These are phyloP conservation scores for Cicer judaicum DNA, from an alignment of 306 rosid species.

Conservation along the genomic window DNA sequence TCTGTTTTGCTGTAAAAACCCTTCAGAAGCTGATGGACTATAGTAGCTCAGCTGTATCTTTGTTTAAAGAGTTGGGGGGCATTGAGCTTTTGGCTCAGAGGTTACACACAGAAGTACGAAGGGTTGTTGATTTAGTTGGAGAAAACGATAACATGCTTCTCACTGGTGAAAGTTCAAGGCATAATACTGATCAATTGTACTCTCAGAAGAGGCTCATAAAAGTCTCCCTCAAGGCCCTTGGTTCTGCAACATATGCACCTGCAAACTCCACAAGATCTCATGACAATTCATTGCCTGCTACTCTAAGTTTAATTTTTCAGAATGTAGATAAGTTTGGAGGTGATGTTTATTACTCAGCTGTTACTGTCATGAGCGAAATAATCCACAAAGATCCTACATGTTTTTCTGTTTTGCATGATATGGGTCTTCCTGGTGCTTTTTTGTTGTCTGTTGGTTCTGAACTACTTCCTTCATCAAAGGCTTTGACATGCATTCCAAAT, in stretches of 20 bases:
- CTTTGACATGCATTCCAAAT: slow-evolving; percentile 89
- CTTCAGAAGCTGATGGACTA: slow-evolving; percentile 99
- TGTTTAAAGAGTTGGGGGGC: slow-evolving; percentile 96
- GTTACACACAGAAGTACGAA: slow-evolving; percentile 79
- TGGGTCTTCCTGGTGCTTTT: slow-evolving; percentile 97
- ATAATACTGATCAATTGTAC: slow-evolving; percentile 68
- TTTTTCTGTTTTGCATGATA: slow-evolving; percentile 78
- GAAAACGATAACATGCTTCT: slow-evolving; percentile 57
- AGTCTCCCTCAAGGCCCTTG: slow-evolving; percentile 92
- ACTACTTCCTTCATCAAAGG: slow-evolving; percentile 92
- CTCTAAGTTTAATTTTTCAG: slow-evolving; percentile 69
- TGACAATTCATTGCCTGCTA: slow-evolving; percentile 75
- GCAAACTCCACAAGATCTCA: slow-evolving; percentile 71
- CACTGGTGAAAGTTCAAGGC: slow-evolving; percentile 76
- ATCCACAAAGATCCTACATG: slow-evolving; percentile 97
- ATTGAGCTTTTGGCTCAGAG: slow-evolving; percentile 91
- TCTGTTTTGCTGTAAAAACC: slow-evolving; percentile 94
- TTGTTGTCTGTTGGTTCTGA: slow-evolving; percentile 76
- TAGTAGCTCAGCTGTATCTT: slow-evolving; percentile 94
- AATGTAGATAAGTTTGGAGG: slow-evolving; percentile 90
- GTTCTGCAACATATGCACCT: slow-evolving; percentile 89
- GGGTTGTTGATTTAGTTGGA: slow-evolving; percentile 76
- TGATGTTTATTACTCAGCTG: slow-evolving; percentile 92
- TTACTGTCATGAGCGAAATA: slow-evolving; percentile 94
- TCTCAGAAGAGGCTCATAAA: slow-evolving; percentile 89